Base-by-base conservation (phyloP, 2,329 filamentous ascomycete species). In the Blastomyces gilchristii region DNA sequence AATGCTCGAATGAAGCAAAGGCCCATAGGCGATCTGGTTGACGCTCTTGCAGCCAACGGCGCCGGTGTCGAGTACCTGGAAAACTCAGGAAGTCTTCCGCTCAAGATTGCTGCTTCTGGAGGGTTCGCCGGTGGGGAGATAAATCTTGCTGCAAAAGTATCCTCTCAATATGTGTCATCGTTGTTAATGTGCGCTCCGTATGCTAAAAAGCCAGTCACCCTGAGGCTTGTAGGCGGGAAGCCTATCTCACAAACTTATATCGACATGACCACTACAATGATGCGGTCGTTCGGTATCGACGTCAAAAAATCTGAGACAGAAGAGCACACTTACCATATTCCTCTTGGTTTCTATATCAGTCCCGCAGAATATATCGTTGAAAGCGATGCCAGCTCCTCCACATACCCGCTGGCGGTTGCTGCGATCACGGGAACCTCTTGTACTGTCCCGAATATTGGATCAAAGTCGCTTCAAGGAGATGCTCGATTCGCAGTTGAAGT, bases 241-340 rank as follows among this genome's bases (percentile, higher is more conserved):
- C 93, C 94, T 53, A 96, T 99, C 67, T 97, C 93, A 1, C 92
- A 97, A 73, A 86, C 87, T 1, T 99, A 99, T 75, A 97, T 99
- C 71, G 91, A 99, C 73, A 97, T 99, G 93, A 99, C 94, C 1
- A 91, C 95, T 61, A 84, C 91, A 18, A 99, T 99, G 93, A 99
- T 99, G 94, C 83, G 84, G 62, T 83, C 89, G 2, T 99, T 99
- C 71, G 94, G 94, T 59, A 85, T 99, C 50, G 75, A 86, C 49
- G 94, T 97, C 14, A 81, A 85, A 65, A 86, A 84, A 69, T 96
- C 92, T 9, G 76, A 83, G 41, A 87, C 84, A 2, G 91, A 97
- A 70, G 84, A 87, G 56, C 88, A 97, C 73, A 96, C 93, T 5
- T 99, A 99, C 76, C 87, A 95, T 73, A 95, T 99, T 63, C 94